Conservation (phyloP, 306 rosid species). For the Cucumis melo region DNA sequence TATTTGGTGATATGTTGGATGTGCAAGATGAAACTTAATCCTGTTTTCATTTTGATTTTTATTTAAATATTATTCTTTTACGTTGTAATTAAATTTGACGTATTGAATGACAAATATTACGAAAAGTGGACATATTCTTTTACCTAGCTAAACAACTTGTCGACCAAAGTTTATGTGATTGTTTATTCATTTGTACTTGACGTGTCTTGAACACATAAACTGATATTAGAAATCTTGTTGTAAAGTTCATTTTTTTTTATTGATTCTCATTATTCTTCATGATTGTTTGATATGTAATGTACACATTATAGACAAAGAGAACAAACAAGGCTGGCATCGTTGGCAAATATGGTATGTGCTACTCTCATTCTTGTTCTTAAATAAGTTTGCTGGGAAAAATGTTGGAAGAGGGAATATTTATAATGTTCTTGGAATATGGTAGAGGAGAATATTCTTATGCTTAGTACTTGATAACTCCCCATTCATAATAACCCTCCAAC, state of each 20-base stretch:
- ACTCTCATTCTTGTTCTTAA: neutral
- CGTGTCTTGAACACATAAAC: neutral
- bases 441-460: neutral
- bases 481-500: neutral
- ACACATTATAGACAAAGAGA: conserved; percentile 11
- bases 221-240: neutral
- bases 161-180: too few species aligned
- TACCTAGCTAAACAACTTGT: too few species aligned
- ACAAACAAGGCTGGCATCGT: conserved; percentile 28
- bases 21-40: too few species aligned
- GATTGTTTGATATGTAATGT: neutral
- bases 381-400: neutral
- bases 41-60: too few species aligned
- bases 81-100: too few species aligned
- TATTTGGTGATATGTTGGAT: too few species aligned
- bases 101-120: too few species aligned
- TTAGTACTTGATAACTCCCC: neutral
- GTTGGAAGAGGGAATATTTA: neutral
- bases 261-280: neutral
- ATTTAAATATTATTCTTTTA: too few species aligned
- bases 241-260: neutral
- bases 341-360: conserved; percentile 68
- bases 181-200: neutral
- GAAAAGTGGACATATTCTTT: too few species aligned
- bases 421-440: neutral